These are phyloP conservation scores for Xylaria scruposa DNA, from an alignment of 495 filamentous ascomycete species.

Conservation along the genomic window DNA sequence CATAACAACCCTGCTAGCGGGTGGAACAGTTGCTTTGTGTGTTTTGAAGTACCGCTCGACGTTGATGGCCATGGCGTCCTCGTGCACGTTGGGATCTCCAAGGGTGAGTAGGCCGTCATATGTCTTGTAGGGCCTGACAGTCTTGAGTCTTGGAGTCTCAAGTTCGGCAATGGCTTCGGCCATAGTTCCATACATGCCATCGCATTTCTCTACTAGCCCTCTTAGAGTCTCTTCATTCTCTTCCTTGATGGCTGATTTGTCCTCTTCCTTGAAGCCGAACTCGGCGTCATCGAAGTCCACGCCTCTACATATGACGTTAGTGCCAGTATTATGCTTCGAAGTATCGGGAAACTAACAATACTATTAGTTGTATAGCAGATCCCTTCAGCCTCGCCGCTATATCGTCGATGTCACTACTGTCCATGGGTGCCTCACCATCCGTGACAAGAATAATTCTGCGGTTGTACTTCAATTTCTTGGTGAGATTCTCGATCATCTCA, in stretches of 20 bases:
- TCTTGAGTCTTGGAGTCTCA: constrained; percentile 73
- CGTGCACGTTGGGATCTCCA: constrained; percentile 75
- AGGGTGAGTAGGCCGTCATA: constrained; percentile 84
- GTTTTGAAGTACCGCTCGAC: constrained; percentile 91
- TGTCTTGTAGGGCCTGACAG: constrained; percentile 69
- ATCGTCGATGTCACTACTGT: constrained; percentile 66
- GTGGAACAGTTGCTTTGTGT: constrained; percentile 71
- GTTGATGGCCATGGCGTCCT: constrained; percentile 80
- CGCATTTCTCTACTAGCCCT: constrained; percentile 64
- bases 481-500: constrained; percentile 80
- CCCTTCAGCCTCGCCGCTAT: constrained; percentile 75
- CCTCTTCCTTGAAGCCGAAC: constrained; percentile 91
- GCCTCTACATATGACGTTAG: constrained; percentile 61
- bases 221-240: constrained; percentile 73
- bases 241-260: constrained; percentile 72
- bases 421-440: constrained; percentile 74
- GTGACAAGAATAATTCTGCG: constrained; percentile 85
- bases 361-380: constrained; percentile 74
- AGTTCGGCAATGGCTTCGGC: constrained; percentile 83
- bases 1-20: constrained; percentile 77
- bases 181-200: constrained; percentile 79
- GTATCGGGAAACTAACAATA: constrained; percentile 67
- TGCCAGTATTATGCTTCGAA: neutral
- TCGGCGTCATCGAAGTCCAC: constrained; percentile 94
- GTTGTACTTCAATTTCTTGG: constrained; percentile 89